phyloP scores from a whole-genome alignment of 2,329 filamentous ascomycete species.

The Trichoderma hamatum region DNA sequence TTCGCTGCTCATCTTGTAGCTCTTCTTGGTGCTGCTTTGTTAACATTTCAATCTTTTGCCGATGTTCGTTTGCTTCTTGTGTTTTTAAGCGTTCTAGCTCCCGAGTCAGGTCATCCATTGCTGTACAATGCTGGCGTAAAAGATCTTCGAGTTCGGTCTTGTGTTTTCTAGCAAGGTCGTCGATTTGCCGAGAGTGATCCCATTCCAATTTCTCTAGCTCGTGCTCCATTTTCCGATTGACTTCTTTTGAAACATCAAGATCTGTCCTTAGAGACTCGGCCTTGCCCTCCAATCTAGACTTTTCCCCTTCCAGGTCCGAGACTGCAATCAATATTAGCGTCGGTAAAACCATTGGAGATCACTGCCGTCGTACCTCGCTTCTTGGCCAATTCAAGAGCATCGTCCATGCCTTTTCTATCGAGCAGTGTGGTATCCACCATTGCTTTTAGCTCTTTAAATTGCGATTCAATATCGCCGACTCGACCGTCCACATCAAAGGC shows the following conservation, averaged over 20 bases:
- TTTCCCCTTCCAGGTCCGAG: slow-evolving; percentile 53
- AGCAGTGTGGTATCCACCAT: slow-evolving; percentile 71
- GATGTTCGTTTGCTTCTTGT: slow-evolving; percentile 60
- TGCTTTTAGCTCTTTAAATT: slow-evolving; percentile 72
- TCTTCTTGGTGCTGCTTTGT: slow-evolving; percentile 65
- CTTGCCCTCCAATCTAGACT: slow-evolving; percentile 50
- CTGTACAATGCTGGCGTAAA: slow-evolving; percentile 40
- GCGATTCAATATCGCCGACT: slow-evolving; percentile 73
- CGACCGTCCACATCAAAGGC: slow-evolving; percentile 80
- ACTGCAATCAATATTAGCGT: slow-evolving; percentile 41
- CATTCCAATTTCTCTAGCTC: slow-evolving; percentile 44
- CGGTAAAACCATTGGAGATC: background rate
- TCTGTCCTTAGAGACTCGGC: slow-evolving; percentile 64
- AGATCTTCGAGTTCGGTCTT: slow-evolving; percentile 42
- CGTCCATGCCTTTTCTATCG: slow-evolving; percentile 71
- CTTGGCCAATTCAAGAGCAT: slow-evolving; percentile 74
- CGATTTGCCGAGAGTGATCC: slow-evolving; percentile 53
- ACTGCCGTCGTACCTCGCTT: slow-evolving; percentile 63
- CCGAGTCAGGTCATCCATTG: slow-evolving; percentile 45
- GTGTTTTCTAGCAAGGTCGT: slow-evolving; percentile 50
- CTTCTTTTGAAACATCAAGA: slow-evolving; percentile 50
- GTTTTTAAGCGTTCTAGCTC: slow-evolving; percentile 50
- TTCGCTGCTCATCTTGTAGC: slow-evolving; percentile 65
- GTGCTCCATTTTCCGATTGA: slow-evolving; percentile 40
- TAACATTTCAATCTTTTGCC: slow-evolving; percentile 68